Evolutionary conservation across 805 yeast genomes (phyloP), one percentile per base, ranked within the genome.

Genomic region (Yamadazyma scolyti): DNA sequence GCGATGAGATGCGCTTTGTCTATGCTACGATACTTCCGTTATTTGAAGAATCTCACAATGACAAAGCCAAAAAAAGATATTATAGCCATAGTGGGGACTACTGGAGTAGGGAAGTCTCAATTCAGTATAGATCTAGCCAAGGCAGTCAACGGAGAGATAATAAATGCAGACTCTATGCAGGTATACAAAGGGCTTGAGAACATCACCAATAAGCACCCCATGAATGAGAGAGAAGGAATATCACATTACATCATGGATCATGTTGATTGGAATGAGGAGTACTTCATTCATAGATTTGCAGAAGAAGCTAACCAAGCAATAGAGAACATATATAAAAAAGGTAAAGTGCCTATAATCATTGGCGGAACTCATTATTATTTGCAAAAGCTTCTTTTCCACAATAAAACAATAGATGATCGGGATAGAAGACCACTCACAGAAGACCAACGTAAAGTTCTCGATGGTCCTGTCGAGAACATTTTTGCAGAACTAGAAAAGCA

Each of bases 81-180:
- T 4, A 68, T 83, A 16, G 77, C 86, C 10, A 73, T 85, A 11
- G 82, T 84, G 3, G 98, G 98, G 0, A 89, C 96, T 20, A 90
- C 98, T 0, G 98, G 97, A 0, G 97, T 88, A 9, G 98, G 98
- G 0, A 90, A 90, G 51, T 89, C 97, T 14, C 19, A 77, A 70
- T 72, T 84, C 37, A 74, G 86, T 27, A 76, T 87, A 2, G 90
- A 87, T 38, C 54, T 93, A 13, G 96, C 97, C 8, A 68, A 74
- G 43, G 69, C 70, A 16, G 71, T 82, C 31, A 73, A 79, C 49
- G 97, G 97, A 13, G 97, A 93, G 51, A 70, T 93, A 41, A 83
- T 93, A 41, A 93, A 93, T 56, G 96, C 95, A 0, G 98, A 93
- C 53, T 87, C 97, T 1, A 89, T 93, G 97, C 98, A 93, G 57